phyloP scores from a whole-genome alignment of 768 basidiomycete species.

The Boletus reticuloceps region DNA sequence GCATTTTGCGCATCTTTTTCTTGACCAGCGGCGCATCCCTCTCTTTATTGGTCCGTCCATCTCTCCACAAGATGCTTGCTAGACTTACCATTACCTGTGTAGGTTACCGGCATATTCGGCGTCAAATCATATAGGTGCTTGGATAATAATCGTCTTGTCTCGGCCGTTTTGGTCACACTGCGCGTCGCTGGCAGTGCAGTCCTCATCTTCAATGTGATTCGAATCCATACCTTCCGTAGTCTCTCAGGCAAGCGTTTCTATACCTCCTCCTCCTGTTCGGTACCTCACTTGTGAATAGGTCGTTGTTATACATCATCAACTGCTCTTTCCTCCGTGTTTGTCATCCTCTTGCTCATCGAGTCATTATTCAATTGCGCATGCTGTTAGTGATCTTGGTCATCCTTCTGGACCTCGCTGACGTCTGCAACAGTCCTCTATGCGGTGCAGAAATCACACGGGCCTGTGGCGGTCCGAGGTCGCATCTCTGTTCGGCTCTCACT shows the following conservation, averaged over 20 bases:
- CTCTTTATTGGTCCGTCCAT: conserved; percentile 37
- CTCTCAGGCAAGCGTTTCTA: conserved; percentile 41
- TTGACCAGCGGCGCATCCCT: conserved; percentile 31
- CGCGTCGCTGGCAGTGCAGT: conserved; percentile 42
- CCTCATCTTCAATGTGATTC: conserved; percentile 41
- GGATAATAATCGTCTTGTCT: conserved; percentile 55
- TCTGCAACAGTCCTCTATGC: conserved; percentile 48
- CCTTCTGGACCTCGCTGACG: not conserved
- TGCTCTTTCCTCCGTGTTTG: conserved; percentile 38
- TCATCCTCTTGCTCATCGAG: conserved; percentile 50
- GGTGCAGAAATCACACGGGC: conserved; percentile 50
- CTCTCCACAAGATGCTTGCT: too few relatives aligned
- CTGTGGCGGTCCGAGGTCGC: conserved; percentile 51
- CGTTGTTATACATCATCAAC: conserved; percentile 41
- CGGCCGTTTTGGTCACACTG: conserved; percentile 41
- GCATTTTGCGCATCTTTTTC: conserved; percentile 36
- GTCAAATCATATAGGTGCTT: conserved; percentile 67
- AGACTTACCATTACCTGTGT: not conserved
- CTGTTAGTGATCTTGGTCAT: conserved; percentile 40
- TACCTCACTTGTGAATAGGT: conserved; percentile 30
- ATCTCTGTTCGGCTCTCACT: conserved; percentile 50
- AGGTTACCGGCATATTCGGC: conserved; percentile 65
- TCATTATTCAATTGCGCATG: conserved; percentile 59
- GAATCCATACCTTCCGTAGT: conserved; percentile 39
- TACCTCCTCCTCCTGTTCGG: not conserved